Conservation (phyloP, 2,329 filamentous ascomycete species). For the Byssochlamys sp. region DNA sequence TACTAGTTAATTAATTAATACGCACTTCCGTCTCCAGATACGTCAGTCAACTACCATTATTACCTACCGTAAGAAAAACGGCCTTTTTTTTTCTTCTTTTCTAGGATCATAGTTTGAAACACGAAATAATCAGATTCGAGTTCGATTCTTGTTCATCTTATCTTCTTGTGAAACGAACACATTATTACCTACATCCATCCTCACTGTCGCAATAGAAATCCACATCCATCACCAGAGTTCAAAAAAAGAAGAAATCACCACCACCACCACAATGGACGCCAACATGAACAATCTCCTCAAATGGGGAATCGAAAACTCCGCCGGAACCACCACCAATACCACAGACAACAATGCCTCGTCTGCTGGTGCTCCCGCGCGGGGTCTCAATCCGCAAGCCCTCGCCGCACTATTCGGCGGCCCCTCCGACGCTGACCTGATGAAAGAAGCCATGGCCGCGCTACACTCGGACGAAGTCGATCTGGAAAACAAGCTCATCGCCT, state of each 20-base stretch:
- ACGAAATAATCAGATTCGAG: too few relatives aligned
- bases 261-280: slow-evolving; percentile 44
- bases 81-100: too few relatives aligned
- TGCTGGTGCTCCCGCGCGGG: slow-evolving; percentile 24
- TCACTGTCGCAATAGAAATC: background rate
- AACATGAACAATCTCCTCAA: slow-evolving; percentile 67
- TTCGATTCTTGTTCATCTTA: too few relatives aligned
- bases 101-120: too few relatives aligned
- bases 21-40: background rate
- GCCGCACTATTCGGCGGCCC: slow-evolving; percentile 70
- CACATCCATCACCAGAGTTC: background rate
- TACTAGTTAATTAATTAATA: background rate
- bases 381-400: slow-evolving; percentile 61
- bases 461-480: slow-evolving; percentile 56
- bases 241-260: slow-evolving; percentile 2
- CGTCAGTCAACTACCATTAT: background rate
- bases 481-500: slow-evolving; percentile 70
- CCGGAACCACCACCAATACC: slow-evolving; percentile 25
- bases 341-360: slow-evolving; percentile 23
- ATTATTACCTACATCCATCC: background rate
- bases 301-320: slow-evolving; percentile 63
- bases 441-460: slow-evolving; percentile 68
- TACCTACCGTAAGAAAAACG: background rate
- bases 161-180: too few relatives aligned
- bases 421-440: slow-evolving; percentile 87